Evolutionary conservation across 441 rosid species (phyloP).

Genomic region (Geranium incanum): DNA sequence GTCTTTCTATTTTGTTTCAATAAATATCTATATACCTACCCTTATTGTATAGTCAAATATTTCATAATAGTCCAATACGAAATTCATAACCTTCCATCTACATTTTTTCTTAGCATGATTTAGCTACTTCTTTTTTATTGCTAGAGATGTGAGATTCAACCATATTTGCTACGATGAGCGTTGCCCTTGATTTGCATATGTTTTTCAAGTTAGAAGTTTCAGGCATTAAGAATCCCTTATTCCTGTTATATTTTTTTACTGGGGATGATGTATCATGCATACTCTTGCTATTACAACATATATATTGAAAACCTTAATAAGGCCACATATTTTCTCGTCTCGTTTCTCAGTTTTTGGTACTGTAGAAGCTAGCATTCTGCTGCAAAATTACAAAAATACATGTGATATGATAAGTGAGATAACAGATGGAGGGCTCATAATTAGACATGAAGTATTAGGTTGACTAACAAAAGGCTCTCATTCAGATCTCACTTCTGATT

Average conservation of each 20-base stretch:
- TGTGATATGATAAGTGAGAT: neutral
- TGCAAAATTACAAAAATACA: neutral
- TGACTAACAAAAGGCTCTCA: neutral
- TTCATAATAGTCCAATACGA: neutral
- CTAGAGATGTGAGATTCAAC: neutral
- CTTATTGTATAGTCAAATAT: neutral
- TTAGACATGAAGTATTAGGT: neutral
- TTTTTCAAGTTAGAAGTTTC: neutral
- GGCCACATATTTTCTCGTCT: neutral
- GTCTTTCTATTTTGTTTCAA: neutral
- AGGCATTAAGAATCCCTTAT: neutral
- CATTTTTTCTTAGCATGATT: neutral
- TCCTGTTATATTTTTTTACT: neutral
- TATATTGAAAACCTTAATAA: neutral
- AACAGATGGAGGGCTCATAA: neutral
- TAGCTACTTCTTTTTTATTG: neutral
- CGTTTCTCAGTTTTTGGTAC: neutral
- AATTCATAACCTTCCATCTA: neutral
- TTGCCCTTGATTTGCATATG: neutral
- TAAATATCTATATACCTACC: neutral
- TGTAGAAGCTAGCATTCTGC: neutral
- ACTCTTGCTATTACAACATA: neutral
- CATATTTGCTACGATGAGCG: neutral
- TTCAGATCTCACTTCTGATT: conserved; percentile 8
- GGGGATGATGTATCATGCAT: neutral